phyloP scores from a whole-genome alignment of 371 early-diverging fungal genomes.

The Circinella umbellata region DNA sequence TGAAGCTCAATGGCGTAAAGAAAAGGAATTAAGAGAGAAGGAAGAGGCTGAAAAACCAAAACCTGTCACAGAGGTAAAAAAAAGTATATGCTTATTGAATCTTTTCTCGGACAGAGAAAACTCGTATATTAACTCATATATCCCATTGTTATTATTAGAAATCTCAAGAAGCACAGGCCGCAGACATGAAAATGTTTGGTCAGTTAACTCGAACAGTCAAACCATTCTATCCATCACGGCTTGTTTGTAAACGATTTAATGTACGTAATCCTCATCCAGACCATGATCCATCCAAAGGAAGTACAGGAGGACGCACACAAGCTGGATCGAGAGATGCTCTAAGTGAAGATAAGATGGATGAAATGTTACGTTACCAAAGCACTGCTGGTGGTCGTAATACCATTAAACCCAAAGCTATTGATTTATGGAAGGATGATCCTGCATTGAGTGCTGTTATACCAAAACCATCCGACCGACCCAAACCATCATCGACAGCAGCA shows the following conservation, averaged over 20 bases:
- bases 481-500: neutral
- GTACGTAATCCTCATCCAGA: conserved; percentile 78
- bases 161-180: conserved; percentile 66
- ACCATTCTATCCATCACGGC: conserved; percentile 70
- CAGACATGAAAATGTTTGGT: conserved; percentile 80
- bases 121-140: too few species aligned
- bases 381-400: too few species aligned
- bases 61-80: conserved; percentile 24
- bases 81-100: neutral
- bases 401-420: conserved; percentile 5
- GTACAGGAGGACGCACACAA: conserved; percentile 38
- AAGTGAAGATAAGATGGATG: conserved; percentile 64
- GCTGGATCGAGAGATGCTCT: conserved; percentile 54
- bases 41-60: conserved; percentile 10
- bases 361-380: conserved; percentile 45
- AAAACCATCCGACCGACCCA: conserved; percentile 43
- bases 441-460: conserved; percentile 42
- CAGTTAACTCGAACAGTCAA: conserved; percentile 64
- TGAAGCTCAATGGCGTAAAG: conserved; percentile 48
- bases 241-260: conserved; percentile 86
- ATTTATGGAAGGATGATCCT: conserved; percentile 33
- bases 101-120: too few species aligned
- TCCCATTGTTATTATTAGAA: neutral
- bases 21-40: conserved; percentile 38
- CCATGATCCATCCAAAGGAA: conserved; percentile 35